Evolutionary conservation across 192 early-diverging fungal genomes (phyloP).

Genomic region (Coemansia sp.): DNA sequence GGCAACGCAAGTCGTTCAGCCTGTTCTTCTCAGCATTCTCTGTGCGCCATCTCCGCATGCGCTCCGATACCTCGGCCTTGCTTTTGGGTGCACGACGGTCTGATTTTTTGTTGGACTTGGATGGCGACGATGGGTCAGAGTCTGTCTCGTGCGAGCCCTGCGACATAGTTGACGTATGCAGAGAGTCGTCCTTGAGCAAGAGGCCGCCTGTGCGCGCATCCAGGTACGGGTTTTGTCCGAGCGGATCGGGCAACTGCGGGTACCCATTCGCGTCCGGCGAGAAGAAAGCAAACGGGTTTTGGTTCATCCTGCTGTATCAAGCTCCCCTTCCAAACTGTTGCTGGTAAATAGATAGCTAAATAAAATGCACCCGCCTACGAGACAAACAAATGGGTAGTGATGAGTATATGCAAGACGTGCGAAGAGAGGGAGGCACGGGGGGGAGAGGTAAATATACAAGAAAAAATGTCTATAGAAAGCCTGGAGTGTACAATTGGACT

Average conservation of each 20-base stretch:
- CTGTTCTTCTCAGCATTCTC: slow-evolving; percentile 58
- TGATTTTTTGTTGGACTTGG: slow-evolving; percentile 29
- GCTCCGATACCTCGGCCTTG: slow-evolving; percentile 54
- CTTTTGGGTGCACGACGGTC: slow-evolving; percentile 46
- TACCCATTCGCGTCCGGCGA: slow-evolving; percentile 33
- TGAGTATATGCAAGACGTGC: neutral
- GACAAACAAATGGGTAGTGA: no score
- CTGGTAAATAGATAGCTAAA: no score
- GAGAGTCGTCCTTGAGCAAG: slow-evolving; percentile 31
- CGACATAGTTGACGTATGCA: slow-evolving; percentile 46
- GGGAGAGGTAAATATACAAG: no score
- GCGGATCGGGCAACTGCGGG: slow-evolving; percentile 36
- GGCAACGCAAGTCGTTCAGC: slow-evolving; percentile 68
- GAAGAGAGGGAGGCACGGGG: neutral
- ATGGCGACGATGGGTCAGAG: slow-evolving; percentile 43
- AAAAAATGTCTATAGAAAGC: no score
- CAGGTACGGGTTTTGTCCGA: slow-evolving; percentile 26
- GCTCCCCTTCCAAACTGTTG: no score
- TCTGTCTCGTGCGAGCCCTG: slow-evolving; percentile 46
- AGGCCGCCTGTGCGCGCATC: slow-evolving; percentile 19
- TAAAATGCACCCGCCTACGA: no score
- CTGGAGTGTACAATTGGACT: neutral
- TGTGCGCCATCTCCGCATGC: slow-evolving; percentile 53
- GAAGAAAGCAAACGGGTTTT: slow-evolving; percentile 52
- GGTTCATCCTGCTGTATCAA: slow-evolving; percentile 47